Conservation (phyloP, 257 asterid genomes). For the Solanum pennellii region DNA sequence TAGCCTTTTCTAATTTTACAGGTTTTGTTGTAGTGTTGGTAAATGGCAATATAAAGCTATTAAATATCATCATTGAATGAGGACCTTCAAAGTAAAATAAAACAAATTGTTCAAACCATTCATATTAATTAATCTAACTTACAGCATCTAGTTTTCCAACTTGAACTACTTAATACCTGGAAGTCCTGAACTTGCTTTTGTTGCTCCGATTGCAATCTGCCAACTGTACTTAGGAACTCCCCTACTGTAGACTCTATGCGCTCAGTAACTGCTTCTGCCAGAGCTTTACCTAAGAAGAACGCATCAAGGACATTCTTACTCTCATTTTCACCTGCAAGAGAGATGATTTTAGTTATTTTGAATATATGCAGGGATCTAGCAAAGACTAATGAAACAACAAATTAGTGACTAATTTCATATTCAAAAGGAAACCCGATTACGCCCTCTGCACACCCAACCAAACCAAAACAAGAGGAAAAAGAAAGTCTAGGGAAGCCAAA, state of each 20-base stretch:
- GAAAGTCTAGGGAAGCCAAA: neutral
- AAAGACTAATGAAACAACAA: neutral
- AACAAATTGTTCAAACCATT: neutral
- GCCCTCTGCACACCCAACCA: neutral
- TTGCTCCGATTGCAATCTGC: constrained; percentile 83
- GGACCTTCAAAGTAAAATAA: neutral
- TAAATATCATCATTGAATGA: neutral
- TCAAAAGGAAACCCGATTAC: neutral
- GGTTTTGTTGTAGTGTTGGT: neutral
- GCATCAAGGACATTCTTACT: constrained; percentile 67
- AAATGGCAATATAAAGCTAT: neutral
- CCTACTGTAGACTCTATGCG: constrained; percentile 70
- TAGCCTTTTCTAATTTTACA: neutral
- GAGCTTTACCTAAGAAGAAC: constrained; percentile 88
- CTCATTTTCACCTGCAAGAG: constrained; percentile 55
- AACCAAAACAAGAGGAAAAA: neutral
- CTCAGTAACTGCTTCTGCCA: constrained; percentile 71
- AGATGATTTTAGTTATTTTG: neutral
- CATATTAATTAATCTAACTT: neutral
- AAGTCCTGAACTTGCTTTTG: constrained; percentile 70
- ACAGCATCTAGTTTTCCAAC: neutral
- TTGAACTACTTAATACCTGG: constrained; percentile 33
- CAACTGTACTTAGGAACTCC: constrained; percentile 61
- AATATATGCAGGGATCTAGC: neutral
- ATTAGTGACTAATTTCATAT: neutral